These are phyloP conservation scores for Rhynchosporium agropyri DNA, from an alignment of 2,329 filamentous ascomycete species.

Conservation along the genomic window DNA sequence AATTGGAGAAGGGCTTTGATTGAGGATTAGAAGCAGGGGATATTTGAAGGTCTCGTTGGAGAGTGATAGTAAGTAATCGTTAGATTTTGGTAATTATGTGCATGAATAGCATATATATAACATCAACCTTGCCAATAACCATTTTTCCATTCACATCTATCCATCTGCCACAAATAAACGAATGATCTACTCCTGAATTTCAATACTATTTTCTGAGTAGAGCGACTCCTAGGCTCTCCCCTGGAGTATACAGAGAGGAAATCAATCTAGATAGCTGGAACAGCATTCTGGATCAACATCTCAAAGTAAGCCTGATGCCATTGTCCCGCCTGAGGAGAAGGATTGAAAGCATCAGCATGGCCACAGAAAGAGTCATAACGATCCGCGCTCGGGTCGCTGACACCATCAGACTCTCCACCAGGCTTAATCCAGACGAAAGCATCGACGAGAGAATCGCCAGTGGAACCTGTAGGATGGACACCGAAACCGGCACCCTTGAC, in stretches of 20 bases:
- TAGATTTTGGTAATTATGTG: conserved; percentile 8
- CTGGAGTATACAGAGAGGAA: neutral
- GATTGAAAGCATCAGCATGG: conserved; percentile 42
- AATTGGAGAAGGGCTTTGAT: neutral
- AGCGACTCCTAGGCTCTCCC: too few relatives aligned
- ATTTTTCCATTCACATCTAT: neutral
- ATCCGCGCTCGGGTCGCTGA: conserved; percentile 41
- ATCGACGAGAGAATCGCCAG: conserved; percentile 37
- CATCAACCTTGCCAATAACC: neutral
- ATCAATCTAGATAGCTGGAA: conserved; percentile 28
- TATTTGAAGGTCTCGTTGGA: too few relatives aligned
- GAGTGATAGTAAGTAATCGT: neutral
- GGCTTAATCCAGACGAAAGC: conserved; percentile 44
- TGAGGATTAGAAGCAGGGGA: neutral
- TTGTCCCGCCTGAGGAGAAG: conserved; percentile 47
- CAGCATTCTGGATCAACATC: conserved; percentile 48
- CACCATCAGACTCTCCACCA: conserved; percentile 41
- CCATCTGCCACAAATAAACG: conserved; percentile 1
- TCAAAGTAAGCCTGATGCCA: conserved; percentile 52
- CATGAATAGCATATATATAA: conserved; percentile 14
- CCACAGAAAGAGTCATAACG: conserved; percentile 54
- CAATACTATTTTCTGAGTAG: neutral
- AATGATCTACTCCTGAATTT: neutral
- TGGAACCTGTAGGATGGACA: conserved; percentile 38
- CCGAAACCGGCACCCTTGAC: conserved; percentile 42